Percentiles rank a stretch among this genome's conserved stretches.
phyloP scores from a whole-genome alignment of 2,329 filamentous ascomycete species.

The Lomentospora prolificans region DNA sequence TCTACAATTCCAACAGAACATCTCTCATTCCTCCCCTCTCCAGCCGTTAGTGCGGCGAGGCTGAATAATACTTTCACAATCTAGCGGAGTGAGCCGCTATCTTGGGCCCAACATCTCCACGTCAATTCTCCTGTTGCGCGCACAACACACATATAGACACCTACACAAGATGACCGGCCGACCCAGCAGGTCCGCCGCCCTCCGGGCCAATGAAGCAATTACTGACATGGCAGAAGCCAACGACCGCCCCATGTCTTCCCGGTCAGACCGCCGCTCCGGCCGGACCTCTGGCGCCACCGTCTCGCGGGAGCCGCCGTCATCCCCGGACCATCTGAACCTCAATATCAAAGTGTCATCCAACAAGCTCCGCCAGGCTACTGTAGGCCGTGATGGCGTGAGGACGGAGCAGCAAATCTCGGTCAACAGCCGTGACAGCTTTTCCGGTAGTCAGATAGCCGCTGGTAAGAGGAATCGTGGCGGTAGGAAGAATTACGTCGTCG shows the following conservation, averaged over 20 bases:
- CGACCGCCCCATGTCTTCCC: slow-evolving; percentile 39
- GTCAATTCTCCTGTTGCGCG: not conserved
- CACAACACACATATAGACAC: not conserved
- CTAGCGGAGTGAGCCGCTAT: too few relatives aligned
- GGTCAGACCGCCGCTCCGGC: slow-evolving; percentile 36
- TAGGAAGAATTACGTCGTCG: slow-evolving; percentile 52
- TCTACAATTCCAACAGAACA: not conserved
- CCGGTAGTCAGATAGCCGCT: slow-evolving; percentile 35
- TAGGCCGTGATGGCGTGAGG: slow-evolving; percentile 22
- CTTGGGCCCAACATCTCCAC: too few relatives aligned
- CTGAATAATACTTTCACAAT: too few relatives aligned
- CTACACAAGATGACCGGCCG: slow-evolving; percentile 31
- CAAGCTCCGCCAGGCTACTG: slow-evolving; percentile 41
- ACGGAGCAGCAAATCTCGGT: slow-evolving; percentile 17
- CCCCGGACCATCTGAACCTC: slow-evolving; percentile 32
- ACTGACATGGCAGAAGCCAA: slow-evolving; percentile 39
- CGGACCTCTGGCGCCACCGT: slow-evolving; percentile 12
- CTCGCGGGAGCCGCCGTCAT: slow-evolving; percentile 34
- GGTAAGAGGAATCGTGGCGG: slow-evolving; percentile 43
- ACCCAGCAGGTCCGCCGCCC: slow-evolving; percentile 34
- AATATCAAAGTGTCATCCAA: slow-evolving; percentile 42
- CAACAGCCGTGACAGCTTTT: slow-evolving; percentile 26
- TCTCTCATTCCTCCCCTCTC: not conserved
- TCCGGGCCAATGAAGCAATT: slow-evolving; percentile 32
- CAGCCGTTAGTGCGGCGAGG: not conserved